These are phyloP conservation scores for Zygosaccharomyces pseudorouxii DNA, from an alignment of 805 yeast genomes.

Conservation along the genomic window DNA sequence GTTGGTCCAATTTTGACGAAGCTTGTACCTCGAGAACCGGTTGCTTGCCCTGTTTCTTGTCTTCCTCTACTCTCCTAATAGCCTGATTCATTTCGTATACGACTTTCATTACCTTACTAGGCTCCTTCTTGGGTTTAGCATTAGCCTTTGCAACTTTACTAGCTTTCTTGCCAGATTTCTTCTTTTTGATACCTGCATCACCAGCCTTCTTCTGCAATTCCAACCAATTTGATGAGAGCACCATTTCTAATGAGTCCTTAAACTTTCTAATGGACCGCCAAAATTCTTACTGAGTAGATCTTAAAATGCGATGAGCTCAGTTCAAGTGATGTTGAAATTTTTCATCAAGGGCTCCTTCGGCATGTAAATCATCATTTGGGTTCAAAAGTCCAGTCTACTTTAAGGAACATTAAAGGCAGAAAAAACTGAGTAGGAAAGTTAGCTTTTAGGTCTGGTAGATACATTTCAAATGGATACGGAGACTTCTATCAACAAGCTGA, in stretches of 20 bases:
- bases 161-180: conserved; percentile 1
- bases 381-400: not conserved
- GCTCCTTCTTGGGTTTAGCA: conserved; percentile 2
- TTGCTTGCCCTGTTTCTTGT: conserved; percentile 22
- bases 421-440: not conserved
- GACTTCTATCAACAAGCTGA: conserved; percentile 25
- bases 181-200: conserved; percentile 14
- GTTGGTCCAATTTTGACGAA: conserved; percentile 1
- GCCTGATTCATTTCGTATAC: conserved; percentile 32
- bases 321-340: conserved; percentile 1
- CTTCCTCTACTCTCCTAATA: conserved; percentile 22
- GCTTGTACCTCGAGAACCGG: conserved; percentile 20
- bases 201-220: conserved; percentile 24
- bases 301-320: conserved; percentile 11
- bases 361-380: not conserved
- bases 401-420: not conserved
- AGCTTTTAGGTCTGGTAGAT: not conserved
- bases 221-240: conserved; percentile 37
- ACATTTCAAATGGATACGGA: conserved; percentile 25
- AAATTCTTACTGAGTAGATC: not conserved
- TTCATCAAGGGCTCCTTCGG: conserved; percentile 2
- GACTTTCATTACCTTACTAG: conserved; percentile 30
- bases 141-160: not conserved
- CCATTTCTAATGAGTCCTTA: conserved; percentile 18
- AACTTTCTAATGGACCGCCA: not conserved